Evolutionary conservation across 768 basidiomycete species (phyloP), one percentile per base, ranked within the genome.

Genomic region (Fistulinella prunicolor): DNA sequence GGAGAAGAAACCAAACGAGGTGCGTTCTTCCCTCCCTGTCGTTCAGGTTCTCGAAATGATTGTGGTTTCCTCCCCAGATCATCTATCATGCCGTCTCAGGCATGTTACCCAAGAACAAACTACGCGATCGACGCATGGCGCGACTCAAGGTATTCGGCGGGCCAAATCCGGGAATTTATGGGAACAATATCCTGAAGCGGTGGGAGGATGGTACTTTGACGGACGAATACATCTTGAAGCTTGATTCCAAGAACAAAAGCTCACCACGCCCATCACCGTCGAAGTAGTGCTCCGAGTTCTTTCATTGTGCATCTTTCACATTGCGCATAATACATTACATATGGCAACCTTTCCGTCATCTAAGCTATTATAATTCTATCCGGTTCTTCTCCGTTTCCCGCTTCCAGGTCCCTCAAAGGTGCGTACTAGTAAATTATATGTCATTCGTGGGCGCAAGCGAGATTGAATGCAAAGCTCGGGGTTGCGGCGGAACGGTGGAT

Each of bases 91-190:
- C 96, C 4, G 96, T 99, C 4, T 89, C 95, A 10, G 92, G 95
- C 59, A 99, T 99, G 96, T 76, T 99, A 46, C 96, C 95, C 28
- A 99, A 98, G 72, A 99, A 99, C 75, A 94, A 88, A 54, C 82
- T 96, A 51, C 82, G 96, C 21, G 89, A 95, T 39, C 78, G 89
- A 38, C 80, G 96, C 29, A 69, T 99, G 41, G 91, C 89, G 49
- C 75, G 96, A 46, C 75, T 99, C 41, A 86, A 89, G 52, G 88
- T 98, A 55, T 98, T 94, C 61, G 81, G 89, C 34, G 88, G 80
- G 9, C 71, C 82, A 42, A 80, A 89, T 53, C 85, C 86, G 76
- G 89, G 89, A 20, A 81, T 84, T 12, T 78, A 91, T 51, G 80
- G 81, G 47, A 76, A 74, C 10, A 95, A 95, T 62, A 74, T 94